Evolutionary conservation across 805 yeast species (phyloP).

Genomic region (Nakazawaea populi): DNA sequence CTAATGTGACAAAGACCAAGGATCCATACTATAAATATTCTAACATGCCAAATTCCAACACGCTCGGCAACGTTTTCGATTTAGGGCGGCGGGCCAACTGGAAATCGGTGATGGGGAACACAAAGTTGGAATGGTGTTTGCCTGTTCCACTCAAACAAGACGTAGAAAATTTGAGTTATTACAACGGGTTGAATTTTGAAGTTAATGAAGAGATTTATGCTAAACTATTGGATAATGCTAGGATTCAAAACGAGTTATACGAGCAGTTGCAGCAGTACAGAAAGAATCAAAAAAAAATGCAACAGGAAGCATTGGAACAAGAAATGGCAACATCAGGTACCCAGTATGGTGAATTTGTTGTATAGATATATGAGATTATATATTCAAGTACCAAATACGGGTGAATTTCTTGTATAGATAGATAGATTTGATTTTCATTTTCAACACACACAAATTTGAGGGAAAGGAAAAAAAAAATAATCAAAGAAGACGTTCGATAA

Average conservation of each 20-base stretch:
- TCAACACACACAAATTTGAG: neutral
- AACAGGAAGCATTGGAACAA: conserved; percentile 12
- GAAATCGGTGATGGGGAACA: conserved; percentile 66
- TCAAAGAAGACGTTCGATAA: too few relatives aligned
- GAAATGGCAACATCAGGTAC: conserved; percentile 3
- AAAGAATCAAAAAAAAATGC: conserved; percentile 16
- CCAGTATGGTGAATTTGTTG: conserved; percentile 1
- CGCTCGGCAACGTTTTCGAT: conserved; percentile 67
- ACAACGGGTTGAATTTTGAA: conserved; percentile 48
- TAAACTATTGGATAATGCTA: conserved; percentile 32
- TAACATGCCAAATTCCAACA: conserved; percentile 34
- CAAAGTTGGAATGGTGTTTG: conserved; percentile 62
- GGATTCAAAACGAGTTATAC: conserved; percentile 39
- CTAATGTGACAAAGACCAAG: conserved; percentile 30
- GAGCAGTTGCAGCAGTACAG: conserved; percentile 30
- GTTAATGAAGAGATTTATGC: conserved; percentile 37
- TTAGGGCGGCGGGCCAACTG: conserved; percentile 62
- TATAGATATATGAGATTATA: too few relatives aligned
- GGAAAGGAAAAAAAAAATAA: neutral
- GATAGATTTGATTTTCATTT: neutral
- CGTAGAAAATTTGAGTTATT: conserved; percentile 24
- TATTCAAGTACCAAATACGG: too few relatives aligned
- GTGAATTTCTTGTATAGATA: too few relatives aligned
- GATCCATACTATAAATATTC: conserved; percentile 31
- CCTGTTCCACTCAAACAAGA: conserved; percentile 34